These are phyloP conservation scores for Chrysoporthe deuterocubensis DNA, from an alignment of 2,329 filamentous ascomycete genomes.

Conservation along the genomic window DNA sequence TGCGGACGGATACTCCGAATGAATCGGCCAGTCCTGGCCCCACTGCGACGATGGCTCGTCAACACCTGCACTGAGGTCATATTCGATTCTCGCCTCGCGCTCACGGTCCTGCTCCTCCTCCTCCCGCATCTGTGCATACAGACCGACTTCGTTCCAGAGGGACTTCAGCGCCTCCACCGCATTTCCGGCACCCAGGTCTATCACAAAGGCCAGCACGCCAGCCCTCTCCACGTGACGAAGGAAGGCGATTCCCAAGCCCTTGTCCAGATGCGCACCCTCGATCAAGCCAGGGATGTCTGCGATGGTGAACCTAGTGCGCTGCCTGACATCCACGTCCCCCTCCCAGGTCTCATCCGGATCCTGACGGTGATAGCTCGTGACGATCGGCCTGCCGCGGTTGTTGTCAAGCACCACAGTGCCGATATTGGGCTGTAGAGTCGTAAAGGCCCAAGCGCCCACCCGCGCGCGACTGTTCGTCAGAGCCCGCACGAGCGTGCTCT, in stretches of 20 bases:
- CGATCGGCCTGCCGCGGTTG: conserved; percentile 72
- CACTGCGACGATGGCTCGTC: conserved; percentile 28
- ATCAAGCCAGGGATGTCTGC: conserved; percentile 96
- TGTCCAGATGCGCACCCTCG: conserved; percentile 88
- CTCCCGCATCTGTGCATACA: conserved; percentile 81
- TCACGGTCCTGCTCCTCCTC: conserved; percentile 71
- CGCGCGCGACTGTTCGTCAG: conserved; percentile 87
- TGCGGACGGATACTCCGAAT: conserved; percentile 37
- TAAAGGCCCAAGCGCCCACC: conserved; percentile 95
- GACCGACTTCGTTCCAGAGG: conserved; percentile 87
- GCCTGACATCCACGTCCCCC: conserved; percentile 51
- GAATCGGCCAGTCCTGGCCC: conserved; percentile 35
- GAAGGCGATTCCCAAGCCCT: conserved; percentile 88
- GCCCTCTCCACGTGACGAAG: conserved; percentile 93
- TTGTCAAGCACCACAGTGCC: conserved; percentile 94
- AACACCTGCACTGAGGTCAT: conserved; percentile 57
- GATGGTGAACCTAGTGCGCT: conserved; percentile 83
- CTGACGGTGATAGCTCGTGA: conserved; percentile 43
- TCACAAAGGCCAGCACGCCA: conserved; percentile 88
- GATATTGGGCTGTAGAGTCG: conserved; percentile 91
- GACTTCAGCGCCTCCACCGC: conserved; percentile 77
- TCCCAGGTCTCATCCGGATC: conserved; percentile 42
- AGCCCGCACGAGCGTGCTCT: conserved; percentile 87
- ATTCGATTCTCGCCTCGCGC: conserved; percentile 59
- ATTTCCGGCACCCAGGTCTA: conserved; percentile 82